Evolutionary conservation across 371 early-diverging fungal genomes (phyloP).

Genomic region (Mortierella sp.): DNA sequence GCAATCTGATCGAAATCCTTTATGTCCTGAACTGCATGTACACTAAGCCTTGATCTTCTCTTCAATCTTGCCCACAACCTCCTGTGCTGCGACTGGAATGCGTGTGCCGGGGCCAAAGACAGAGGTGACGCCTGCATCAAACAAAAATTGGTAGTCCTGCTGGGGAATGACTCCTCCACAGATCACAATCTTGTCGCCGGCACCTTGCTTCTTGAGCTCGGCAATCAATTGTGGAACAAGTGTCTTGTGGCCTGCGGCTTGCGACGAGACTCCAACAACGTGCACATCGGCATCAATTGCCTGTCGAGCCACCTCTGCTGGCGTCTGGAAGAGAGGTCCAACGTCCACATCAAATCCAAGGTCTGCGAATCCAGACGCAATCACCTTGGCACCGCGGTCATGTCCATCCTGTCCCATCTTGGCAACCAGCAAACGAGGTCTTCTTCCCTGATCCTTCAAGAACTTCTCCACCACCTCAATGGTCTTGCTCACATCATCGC

Average conservation of each 20-base stretch:
- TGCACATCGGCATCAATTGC: slow-evolving; percentile 90
- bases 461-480: slow-evolving; percentile 68
- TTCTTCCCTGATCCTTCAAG: slow-evolving; percentile 73
- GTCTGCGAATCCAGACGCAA: slow-evolving; percentile 88
- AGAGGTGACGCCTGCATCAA: slow-evolving; percentile 77
- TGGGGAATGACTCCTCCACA: slow-evolving; percentile 88
- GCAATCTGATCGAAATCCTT: no score
- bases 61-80: slow-evolving; percentile 74
- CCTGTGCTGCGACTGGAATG: slow-evolving; percentile 83
- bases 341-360: slow-evolving; percentile 91
- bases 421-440: slow-evolving; percentile 85
- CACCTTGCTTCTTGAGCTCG: slow-evolving; percentile 78
- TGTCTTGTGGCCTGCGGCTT: slow-evolving; percentile 89
- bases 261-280: slow-evolving; percentile 85
- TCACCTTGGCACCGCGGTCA: slow-evolving; percentile 90
- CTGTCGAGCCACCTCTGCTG: slow-evolving; percentile 86
- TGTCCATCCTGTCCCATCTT: slow-evolving; percentile 96
- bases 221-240: slow-evolving; percentile 80
- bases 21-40: no score
- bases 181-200: slow-evolving; percentile 76
- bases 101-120: slow-evolving; percentile 88
- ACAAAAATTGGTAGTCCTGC: slow-evolving; percentile 84
- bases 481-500: slow-evolving; percentile 70
- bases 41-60: slow-evolving; percentile 45
- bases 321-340: slow-evolving; percentile 89